Evolutionary conservation across 768 basidiomycete species (phyloP).

Genomic region (Leucogyrophana mollusca): DNA sequence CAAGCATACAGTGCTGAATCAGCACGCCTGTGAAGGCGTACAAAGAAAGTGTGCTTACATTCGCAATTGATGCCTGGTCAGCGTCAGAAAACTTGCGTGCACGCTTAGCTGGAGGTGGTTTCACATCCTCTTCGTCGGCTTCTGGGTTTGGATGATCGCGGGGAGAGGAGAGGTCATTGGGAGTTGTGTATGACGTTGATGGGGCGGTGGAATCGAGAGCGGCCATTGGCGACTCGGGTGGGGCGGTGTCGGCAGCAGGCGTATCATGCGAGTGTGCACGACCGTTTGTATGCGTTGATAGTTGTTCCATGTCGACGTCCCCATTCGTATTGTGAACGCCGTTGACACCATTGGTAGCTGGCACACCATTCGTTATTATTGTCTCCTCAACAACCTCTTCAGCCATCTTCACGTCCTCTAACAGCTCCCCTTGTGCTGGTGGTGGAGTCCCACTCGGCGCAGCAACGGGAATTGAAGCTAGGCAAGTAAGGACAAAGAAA

Average conservation of each 20-base stretch:
- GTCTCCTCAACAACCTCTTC: conserved; percentile 31
- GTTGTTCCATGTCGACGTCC: conserved; percentile 29
- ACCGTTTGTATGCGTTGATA: conserved; percentile 22
- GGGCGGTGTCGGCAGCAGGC: conserved; percentile 19
- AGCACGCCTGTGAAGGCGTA: conserved; percentile 56
- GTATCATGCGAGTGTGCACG: conserved; percentile 9
- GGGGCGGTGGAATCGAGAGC: conserved; percentile 34
- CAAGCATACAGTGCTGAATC: conserved; percentile 34
- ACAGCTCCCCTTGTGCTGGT: conserved; percentile 41
- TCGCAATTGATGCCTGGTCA: conserved; percentile 68
- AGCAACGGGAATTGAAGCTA: conserved; percentile 44
- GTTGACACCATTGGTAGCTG: conserved; percentile 32
- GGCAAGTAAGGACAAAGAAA: conserved; percentile 26
- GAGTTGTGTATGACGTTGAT: conserved; percentile 34
- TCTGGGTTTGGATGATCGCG: conserved; percentile 20
- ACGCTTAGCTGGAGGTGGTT: conserved; percentile 82
- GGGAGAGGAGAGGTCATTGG: conserved; percentile 27
- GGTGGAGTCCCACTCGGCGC: conserved; percentile 47
- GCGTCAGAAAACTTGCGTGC: conserved; percentile 75
- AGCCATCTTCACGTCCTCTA: conserved; percentile 60
- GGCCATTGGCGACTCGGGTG: conserved; percentile 40
- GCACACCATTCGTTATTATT: conserved; percentile 3
- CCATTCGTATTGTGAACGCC: conserved; percentile 21
- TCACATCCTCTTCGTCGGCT: conserved; percentile 48
- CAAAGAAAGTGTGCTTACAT: conserved; percentile 58